phyloP scores from a whole-genome alignment of 2,329 filamentous ascomycete species.

The Aaosphaeria arxii region DNA sequence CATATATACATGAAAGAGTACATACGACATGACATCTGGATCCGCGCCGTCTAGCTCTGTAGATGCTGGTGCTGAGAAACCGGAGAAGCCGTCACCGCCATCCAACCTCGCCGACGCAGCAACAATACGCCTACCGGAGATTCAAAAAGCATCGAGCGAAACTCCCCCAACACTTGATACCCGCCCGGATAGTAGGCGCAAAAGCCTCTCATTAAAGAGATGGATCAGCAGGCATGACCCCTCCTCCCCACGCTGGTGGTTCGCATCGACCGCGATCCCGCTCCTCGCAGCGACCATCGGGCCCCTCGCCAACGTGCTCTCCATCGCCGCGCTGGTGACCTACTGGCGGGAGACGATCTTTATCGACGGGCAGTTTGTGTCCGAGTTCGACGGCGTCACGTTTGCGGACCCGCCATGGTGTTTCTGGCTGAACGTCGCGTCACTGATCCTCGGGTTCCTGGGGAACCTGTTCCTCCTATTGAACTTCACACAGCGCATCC shows the following conservation, averaged over 20 bases:
- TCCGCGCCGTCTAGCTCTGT: no score
- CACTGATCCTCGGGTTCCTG: constrained; percentile 70
- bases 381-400: constrained; percentile 55
- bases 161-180: no score
- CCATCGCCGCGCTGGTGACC: constrained; percentile 79
- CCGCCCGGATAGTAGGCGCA: neutral
- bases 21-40: no score
- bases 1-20: no score
- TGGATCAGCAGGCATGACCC: neutral
- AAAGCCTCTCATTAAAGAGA: constrained; percentile 12
- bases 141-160: no score
- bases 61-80: no score
- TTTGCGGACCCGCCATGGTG: constrained; percentile 71
- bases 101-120: no score
- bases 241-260: constrained; percentile 28
- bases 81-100: no score
- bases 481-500: constrained; percentile 78
- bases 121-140: no score
- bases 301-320: constrained; percentile 83
- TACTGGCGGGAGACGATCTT: constrained; percentile 67
- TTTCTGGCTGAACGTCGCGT: constrained; percentile 71
- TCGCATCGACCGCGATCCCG: constrained; percentile 37
- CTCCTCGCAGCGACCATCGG: constrained; percentile 81
- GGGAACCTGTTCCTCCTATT: constrained; percentile 81
- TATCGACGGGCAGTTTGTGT: constrained; percentile 44